Evolutionary conservation across 2,329 filamentous ascomycete genomes (phyloP), one percentile per base, ranked within the genome.

Genomic region (Colletotrichum coccodes): DNA sequence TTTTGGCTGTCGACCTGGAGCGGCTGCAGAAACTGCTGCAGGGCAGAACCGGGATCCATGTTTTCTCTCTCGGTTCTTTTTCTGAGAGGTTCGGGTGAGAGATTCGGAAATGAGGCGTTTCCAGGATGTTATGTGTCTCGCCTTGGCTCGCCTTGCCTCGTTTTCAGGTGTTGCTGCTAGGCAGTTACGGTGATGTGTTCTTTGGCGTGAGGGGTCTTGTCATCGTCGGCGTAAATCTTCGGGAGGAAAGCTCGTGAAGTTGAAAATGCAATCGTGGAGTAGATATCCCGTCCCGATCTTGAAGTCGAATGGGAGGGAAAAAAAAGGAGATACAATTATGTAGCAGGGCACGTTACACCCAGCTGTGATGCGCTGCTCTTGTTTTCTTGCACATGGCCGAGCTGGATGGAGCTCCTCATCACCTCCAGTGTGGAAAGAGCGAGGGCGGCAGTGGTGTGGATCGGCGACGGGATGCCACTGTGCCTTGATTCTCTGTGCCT

Each of bases 1-100:
- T 78, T 84, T 2, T 79, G 74, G 28, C 80, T 73, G 73, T 89
- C 82, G 69, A 90, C 79, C 26, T 75, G 76, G 21, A 90, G 79
- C 23, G 87, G 87, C 64, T 76, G 73, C 66, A 90, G 77, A 74
- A 90, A 90, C 40, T 82, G 79, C 46, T 81, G 56, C 53, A 72
- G 60, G 46, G 46, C 60, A 28, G 60, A 59, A 49, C 60, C 60
- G 61, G 60, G 65, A 49, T 68, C 60, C 60, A 68, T 68, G 57
- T 60, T 21, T 9, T 42, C 16, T 58, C 18, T 58, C 9, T 32
- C 40, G 16, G 9, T 30, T 16, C 11, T 44, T 21, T 28, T 21
- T 44, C 34, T 11, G 28, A 14, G n/a, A 34, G 21, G 58, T 36
- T 9, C 36, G 18, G 14, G 46, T 5, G 46, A 21, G 23, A 30